Evolutionary conservation across 2,329 filamentous ascomycete species (phyloP).

Genomic region (Fusarium aywerte): DNA sequence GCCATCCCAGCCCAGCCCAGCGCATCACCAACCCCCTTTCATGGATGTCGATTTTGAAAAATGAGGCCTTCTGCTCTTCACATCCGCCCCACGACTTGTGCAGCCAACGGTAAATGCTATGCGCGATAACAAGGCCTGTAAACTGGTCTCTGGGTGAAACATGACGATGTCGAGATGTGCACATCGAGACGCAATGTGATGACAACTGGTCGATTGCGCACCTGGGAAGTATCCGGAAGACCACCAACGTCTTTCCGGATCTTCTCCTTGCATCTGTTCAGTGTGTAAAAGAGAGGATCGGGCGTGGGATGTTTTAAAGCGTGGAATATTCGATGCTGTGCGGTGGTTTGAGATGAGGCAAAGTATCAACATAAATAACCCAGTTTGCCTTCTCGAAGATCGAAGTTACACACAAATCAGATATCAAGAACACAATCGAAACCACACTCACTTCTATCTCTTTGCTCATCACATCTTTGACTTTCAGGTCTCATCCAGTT

Average conservation of each 20-base stretch:
- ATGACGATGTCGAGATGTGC: slow-evolving; percentile 8
- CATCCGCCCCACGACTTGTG: slow-evolving; percentile 27
- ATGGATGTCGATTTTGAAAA: slow-evolving; percentile 10
- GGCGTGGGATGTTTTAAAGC: slow-evolving; percentile 10
- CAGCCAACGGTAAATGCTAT: not conserved
- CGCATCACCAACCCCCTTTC: slow-evolving; percentile 23
- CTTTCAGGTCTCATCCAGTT: not conserved
- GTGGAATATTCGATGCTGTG: slow-evolving; percentile 20
- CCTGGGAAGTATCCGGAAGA: slow-evolving; percentile 30
- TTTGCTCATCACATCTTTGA: not conserved
- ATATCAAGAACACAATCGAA: not conserved
- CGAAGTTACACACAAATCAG: slow-evolving; percentile 1
- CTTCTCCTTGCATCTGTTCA: not conserved
- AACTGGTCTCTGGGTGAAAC: slow-evolving; percentile 5
- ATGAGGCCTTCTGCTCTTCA: slow-evolving; percentile 19
- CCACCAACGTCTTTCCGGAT: slow-evolving; percentile 4
- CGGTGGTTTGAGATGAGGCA: not conserved
- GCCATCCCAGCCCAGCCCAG: slow-evolving; percentile 4
- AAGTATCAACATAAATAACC: slow-evolving; percentile 31
- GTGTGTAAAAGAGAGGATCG: not conserved
- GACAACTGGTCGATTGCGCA: slow-evolving; percentile 13
- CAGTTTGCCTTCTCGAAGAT: not conserved
- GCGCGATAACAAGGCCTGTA: slow-evolving; percentile 1
- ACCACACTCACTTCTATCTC: not conserved
- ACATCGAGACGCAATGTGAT: slow-evolving; percentile 24